These are phyloP conservation scores for Dalbergia oliveri DNA, from an alignment of 306 rosid species.

Conservation along the genomic window DNA sequence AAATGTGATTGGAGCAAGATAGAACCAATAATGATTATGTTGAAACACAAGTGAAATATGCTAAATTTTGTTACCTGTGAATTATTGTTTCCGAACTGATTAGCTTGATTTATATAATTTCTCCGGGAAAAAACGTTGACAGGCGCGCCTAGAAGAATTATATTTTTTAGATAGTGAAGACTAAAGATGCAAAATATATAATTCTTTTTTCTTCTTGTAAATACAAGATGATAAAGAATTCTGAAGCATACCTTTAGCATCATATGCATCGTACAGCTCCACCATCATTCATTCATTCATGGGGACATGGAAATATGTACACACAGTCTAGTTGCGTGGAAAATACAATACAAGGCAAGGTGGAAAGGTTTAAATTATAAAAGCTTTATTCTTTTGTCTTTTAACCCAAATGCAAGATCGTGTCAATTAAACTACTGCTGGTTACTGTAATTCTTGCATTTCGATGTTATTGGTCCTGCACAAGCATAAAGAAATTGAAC, in stretches of 20 bases:
- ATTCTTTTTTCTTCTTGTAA: background rate
- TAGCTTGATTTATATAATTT: background rate
- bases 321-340: constrained; percentile 1
- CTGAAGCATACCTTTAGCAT: constrained; percentile 27
- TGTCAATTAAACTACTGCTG: background rate
- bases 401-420: background rate
- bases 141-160: background rate
- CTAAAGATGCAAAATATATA: background rate
- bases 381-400: background rate
- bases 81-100: background rate
- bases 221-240: constrained; percentile 20
- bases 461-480: background rate
- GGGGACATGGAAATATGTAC: constrained; percentile 29
- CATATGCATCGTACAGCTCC: constrained; percentile 32
- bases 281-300: constrained; percentile 36
- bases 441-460: constrained; percentile 4
- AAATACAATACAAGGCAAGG: background rate
- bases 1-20: background rate
- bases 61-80: constrained; percentile 1
- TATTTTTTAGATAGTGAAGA: background rate
- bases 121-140: background rate
- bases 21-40: constrained; percentile 3
- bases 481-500: background rate
- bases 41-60: background rate
- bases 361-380: constrained; percentile 14